Evolutionary conservation across 148 eudicot genomes (phyloP).

Genomic region (Chenopodium suecicum): DNA sequence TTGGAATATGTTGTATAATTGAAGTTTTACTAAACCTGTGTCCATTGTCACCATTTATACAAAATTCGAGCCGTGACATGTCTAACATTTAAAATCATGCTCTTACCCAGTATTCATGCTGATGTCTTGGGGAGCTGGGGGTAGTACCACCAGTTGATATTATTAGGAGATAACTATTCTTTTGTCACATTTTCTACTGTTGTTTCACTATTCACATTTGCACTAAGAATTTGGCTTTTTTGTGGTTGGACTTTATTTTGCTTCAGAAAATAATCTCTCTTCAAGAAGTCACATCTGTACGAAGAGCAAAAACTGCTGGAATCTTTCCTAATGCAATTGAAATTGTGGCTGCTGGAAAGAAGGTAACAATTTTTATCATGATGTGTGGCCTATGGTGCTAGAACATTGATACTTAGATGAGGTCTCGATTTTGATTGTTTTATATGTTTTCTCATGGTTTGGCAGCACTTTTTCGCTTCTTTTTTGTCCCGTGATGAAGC

Average conservation of each 20-base stretch:
- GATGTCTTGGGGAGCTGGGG: neutral
- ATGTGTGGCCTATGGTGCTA: neutral
- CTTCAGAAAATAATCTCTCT: conserved; percentile 80
- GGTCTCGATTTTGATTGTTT: neutral
- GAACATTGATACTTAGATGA: neutral
- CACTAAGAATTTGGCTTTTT: conserved; percentile 3
- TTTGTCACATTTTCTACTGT: conserved; percentile 6
- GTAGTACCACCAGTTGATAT: neutral
- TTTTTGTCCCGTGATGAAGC: conserved; percentile 98
- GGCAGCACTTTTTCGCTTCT: conserved; percentile 88
- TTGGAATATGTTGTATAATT: neutral
- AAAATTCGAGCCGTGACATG: neutral
- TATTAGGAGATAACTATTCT: neutral
- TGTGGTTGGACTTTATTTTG: conserved; percentile 19
- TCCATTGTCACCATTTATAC: neutral
- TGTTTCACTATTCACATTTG: neutral
- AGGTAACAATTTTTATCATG: conserved; percentile 43
- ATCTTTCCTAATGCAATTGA: conserved; percentile 98
- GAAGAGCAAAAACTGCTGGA: conserved; percentile 93
- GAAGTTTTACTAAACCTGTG: neutral
- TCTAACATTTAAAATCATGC: neutral
- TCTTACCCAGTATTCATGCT: neutral
- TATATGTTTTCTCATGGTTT: conserved; percentile 10
- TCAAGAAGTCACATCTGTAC: conserved; percentile 68
- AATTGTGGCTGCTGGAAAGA: conserved; percentile 67